These are phyloP conservation scores for Picea sitchensis DNA, from an alignment of 75 land plant species.

Conservation along the genomic window DNA sequence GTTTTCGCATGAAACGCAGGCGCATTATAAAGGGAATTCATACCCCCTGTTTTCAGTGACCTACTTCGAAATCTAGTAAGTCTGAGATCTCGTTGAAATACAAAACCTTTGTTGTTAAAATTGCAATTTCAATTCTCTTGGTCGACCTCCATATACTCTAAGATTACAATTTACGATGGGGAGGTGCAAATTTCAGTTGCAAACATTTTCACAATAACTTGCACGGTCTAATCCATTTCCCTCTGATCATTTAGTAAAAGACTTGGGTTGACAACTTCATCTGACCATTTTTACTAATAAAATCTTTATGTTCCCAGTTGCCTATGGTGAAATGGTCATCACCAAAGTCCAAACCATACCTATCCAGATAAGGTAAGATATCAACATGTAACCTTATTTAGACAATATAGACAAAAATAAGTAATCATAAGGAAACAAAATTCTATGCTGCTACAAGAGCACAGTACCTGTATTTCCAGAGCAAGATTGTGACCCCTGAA, in stretches of 20 bases:
- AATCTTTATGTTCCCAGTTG: constrained; percentile 72
- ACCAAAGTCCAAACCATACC: constrained; percentile 61
- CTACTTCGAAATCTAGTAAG: too few species aligned
- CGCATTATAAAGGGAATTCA: too few species aligned
- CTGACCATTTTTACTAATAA: constrained; percentile 74
- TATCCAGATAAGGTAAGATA: not conserved
- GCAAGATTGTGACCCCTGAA: constrained; percentile 68
- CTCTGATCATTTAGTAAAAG: constrained; percentile 89
- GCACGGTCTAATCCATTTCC: too few species aligned
- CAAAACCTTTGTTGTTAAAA: too few species aligned
- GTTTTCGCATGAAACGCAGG: too few species aligned
- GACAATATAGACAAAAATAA: not conserved
- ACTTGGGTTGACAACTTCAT: constrained; percentile 73
- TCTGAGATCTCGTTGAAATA: too few species aligned
- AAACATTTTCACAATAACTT: too few species aligned
- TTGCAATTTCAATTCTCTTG: too few species aligned
- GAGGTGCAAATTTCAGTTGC: too few species aligned
- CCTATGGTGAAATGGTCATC: constrained; percentile 76
- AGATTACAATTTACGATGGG: too few species aligned
- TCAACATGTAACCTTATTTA: not conserved
- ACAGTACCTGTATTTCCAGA: constrained; percentile 56
- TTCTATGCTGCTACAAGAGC: not conserved
- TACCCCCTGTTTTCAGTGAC: too few species aligned
- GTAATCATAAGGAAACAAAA: not conserved
- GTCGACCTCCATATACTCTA: too few species aligned